Base-by-base conservation (phyloP, 495 filamentous ascomycete genomes). In the Delitschia confertaspora region DNA sequence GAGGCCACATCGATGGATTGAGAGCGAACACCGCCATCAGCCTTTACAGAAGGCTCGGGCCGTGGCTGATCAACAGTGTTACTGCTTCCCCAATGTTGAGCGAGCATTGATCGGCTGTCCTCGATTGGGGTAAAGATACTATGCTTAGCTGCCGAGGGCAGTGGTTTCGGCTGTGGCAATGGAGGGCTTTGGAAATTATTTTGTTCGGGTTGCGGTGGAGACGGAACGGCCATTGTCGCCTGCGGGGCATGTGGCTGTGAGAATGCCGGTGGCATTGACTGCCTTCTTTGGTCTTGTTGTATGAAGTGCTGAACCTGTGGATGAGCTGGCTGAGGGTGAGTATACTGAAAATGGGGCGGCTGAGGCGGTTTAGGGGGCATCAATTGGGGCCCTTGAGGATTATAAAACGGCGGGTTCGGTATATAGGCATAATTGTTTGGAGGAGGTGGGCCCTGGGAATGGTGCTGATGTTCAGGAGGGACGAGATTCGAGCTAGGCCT, bases 41-140 rank as follows among this genome's bases (percentile, higher is more conserved):
- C 49, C 38, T 63, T 69, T 43, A 57, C 69, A 61, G 39, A 55
- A 38, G 54, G 36, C 35, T 65, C 62, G n/a, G 40, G 45, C 35
- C 68, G 65, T 2, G 66, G 60, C 5, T 65, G 59, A 30, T 79
- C 74, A 23, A 54, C 60, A 43, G 58, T 77, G 54, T 49, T 72
- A 46, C 45, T 70, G 50, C 58, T 68, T 29, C 83, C 85, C 58
- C 91, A 83, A 63, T 94, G 86, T 41, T 86, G 83, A 10, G 83
- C 83, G 17, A 95, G 68, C 49, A 95, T 78, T 4, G 91, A 95
- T 33, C 84, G 76, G 45, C 80, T 85, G 58, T 94, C 89, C 52
- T 95, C 91, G 43, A 96, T 93, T 1, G 91, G 91, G 1, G 91
- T 98, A 55, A 95, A 96, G 39, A 96, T 96, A 62, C 88, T 95